phyloP scores from a whole-genome alignment of 2,329 filamentous ascomycete genomes.

The Plenodomus lindquistii region DNA sequence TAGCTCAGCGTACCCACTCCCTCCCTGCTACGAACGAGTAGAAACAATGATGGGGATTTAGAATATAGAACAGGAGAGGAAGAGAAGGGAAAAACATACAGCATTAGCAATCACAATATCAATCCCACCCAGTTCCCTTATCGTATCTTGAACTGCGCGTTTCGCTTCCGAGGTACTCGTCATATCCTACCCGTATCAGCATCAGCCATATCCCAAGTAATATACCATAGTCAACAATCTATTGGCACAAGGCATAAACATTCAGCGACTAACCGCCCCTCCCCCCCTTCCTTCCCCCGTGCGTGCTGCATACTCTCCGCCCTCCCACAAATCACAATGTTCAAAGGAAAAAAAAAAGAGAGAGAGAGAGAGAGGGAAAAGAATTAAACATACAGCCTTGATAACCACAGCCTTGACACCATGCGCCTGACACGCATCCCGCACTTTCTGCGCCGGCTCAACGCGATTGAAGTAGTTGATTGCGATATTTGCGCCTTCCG shows the following conservation, averaged over 20 bases:
- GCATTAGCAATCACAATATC: slow-evolving; percentile 80
- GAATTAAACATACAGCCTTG: slow-evolving; percentile 58
- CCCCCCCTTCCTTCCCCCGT: too few species aligned
- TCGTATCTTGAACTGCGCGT: slow-evolving; percentile 62
- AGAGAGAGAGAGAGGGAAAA: too few species aligned
- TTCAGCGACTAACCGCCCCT: too few species aligned
- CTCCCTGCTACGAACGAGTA: too few species aligned
- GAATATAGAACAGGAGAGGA: too few species aligned
- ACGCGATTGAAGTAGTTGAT: slow-evolving; percentile 72
- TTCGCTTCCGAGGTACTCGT: slow-evolving; percentile 62
- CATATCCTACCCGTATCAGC: slow-evolving; percentile 63
- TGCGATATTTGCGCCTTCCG: slow-evolving; percentile 68
- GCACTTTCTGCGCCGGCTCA: slow-evolving; percentile 62
- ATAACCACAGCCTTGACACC: slow-evolving; percentile 59
- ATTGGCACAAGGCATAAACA: too few species aligned
- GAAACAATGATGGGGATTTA: background rate
- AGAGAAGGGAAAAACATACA: slow-evolving; percentile 43
- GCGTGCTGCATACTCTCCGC: too few species aligned
- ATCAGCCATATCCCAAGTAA: background rate
- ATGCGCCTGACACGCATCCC: slow-evolving; percentile 58
- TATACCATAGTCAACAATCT: too few species aligned
- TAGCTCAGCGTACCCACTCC: too few species aligned
- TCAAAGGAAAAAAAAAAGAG: too few species aligned
- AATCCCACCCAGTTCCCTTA: slow-evolving; percentile 67
- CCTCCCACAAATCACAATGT: too few species aligned